These are phyloP conservation scores for Isoetes engelmannii DNA, from an alignment of 83 land plant species.

Conservation along the genomic window DNA sequence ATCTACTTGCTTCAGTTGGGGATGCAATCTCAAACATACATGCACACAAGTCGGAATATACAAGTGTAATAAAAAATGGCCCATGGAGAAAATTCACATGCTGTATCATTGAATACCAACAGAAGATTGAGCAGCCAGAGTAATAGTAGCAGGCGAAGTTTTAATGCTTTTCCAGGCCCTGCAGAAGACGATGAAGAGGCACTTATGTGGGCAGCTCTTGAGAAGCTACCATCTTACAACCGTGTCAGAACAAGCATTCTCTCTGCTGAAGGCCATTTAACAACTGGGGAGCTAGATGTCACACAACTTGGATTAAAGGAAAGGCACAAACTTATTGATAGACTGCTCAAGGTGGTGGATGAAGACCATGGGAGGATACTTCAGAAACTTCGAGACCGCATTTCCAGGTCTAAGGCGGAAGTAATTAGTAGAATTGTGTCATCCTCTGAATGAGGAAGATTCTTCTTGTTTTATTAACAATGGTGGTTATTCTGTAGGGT, in stretches of 20 bases:
- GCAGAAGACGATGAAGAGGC: constrained; percentile 59
- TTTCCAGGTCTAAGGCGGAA: constrained; percentile 36
- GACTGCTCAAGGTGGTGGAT: constrained; percentile 48
- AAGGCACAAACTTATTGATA: constrained; percentile 46
- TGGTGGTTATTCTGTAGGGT: background rate
- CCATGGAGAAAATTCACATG: too few relatives aligned
- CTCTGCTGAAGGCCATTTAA: constrained; percentile 22
- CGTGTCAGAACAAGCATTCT: constrained; percentile 49
- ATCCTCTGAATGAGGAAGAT: too few relatives aligned
- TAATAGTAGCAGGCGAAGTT: too few relatives aligned
- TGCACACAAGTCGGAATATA: too few relatives aligned
- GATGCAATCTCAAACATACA: too few relatives aligned
- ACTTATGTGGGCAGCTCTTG: constrained; percentile 73
- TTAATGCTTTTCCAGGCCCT: background rate
- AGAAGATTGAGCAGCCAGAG: too few relatives aligned
- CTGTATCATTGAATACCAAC: too few relatives aligned
- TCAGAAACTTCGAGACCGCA: constrained; percentile 44
- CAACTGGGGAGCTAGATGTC: constrained; percentile 39
- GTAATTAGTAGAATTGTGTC: too few relatives aligned
- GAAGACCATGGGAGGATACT: constrained; percentile 72
- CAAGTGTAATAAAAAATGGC: too few relatives aligned
- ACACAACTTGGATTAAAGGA: constrained; percentile 40
- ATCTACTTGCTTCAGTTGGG: too few relatives aligned
- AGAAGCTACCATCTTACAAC: constrained; percentile 57
- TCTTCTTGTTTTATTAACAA: too few relatives aligned